Evolutionary conservation across 2,329 filamentous ascomycete species (phyloP).

Genomic region (Knoxdaviesia proteae): DNA sequence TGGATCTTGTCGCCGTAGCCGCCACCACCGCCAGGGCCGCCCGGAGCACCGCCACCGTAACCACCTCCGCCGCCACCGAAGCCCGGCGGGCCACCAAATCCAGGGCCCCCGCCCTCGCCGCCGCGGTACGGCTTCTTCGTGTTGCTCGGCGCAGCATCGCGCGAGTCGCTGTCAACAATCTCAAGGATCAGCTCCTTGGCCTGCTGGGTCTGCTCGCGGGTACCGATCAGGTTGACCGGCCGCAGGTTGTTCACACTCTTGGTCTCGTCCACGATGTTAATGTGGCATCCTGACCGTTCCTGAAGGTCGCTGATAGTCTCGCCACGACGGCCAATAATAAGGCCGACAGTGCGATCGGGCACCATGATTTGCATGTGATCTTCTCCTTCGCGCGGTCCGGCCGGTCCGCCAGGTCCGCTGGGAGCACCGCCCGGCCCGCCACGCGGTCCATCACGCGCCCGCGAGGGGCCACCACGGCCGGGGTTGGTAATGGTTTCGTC

Average conservation of each 20-base stretch:
- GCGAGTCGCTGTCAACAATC: slow-evolving; percentile 80
- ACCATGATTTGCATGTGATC: slow-evolving; percentile 88
- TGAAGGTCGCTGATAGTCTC: slow-evolving; percentile 87
- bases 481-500: slow-evolving; percentile 40
- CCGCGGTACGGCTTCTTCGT: slow-evolving; percentile 8
- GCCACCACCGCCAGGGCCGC: slow-evolving; percentile 15
- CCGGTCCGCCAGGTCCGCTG: slow-evolving; percentile 8
- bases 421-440: not conserved
- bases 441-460: slow-evolving; percentile 1
- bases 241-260: slow-evolving; percentile 81
- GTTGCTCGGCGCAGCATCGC: slow-evolving; percentile 22
- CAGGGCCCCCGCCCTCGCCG: slow-evolving; percentile 12
- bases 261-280: slow-evolving; percentile 84
- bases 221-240: slow-evolving; percentile 77
- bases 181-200: slow-evolving; percentile 82
- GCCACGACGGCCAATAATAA: slow-evolving; percentile 84
- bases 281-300: slow-evolving; percentile 80
- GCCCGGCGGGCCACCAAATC: slow-evolving; percentile 9
- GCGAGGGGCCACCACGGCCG: slow-evolving; percentile 8
- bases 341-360: slow-evolving; percentile 73
- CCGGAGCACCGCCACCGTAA: slow-evolving; percentile 13
- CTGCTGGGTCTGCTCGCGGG: slow-evolving; percentile 48
- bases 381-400: slow-evolving; percentile 52
- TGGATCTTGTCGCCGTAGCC: slow-evolving; percentile 29
- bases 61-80: slow-evolving; percentile 12